A percentile compares a stretch with the other conserved stretches of the same genome.
Conservation (phyloP, 805 yeast species). For the Cyberlindnera euphorbiiphila region DNA sequence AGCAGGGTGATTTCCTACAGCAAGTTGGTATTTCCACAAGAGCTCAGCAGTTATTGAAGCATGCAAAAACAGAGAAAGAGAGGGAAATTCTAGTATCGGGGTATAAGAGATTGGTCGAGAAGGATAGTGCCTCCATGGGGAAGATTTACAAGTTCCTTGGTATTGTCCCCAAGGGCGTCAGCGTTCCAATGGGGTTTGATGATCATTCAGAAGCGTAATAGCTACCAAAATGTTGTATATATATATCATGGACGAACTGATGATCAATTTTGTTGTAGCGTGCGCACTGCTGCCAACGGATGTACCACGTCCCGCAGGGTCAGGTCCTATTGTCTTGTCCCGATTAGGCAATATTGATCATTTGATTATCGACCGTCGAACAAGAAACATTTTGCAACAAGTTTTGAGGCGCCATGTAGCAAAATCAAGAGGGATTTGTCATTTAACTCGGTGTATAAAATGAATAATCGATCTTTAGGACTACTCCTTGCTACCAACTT, state of each 20-base stretch:
- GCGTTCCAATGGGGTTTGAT: slow-evolving; percentile 9
- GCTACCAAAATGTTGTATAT: too few species aligned
- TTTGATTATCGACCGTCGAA: too few species aligned
- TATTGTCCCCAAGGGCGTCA: slow-evolving; percentile 42
- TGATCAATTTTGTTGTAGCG: too few species aligned
- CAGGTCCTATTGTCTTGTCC: slow-evolving; percentile 11
- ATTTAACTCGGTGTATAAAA: too few species aligned
- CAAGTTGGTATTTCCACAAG: slow-evolving; percentile 72
- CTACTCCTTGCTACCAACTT: not conserved
- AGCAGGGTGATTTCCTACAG: slow-evolving; percentile 79
- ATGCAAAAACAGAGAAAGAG: slow-evolving; percentile 37
- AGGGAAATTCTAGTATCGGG: slow-evolving; percentile 51
- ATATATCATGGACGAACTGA: too few species aligned
- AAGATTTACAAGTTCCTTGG: slow-evolving; percentile 69
- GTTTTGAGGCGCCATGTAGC: too few species aligned
- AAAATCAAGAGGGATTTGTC: too few species aligned
- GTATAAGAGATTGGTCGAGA: slow-evolving; percentile 60
- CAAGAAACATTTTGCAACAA: too few species aligned
- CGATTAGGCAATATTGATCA: slow-evolving; percentile 9
- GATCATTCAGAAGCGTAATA: too few species aligned
- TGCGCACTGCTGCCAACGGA: too few species aligned
- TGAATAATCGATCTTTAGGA: too few species aligned
- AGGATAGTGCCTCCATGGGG: slow-evolving; percentile 67
- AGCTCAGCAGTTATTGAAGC: slow-evolving; percentile 51
- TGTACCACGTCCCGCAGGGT: too few species aligned